Evolutionary conservation across 768 basidiomycete species (phyloP), one percentile per base, ranked within the genome.

Genomic region (Russula compacta): DNA sequence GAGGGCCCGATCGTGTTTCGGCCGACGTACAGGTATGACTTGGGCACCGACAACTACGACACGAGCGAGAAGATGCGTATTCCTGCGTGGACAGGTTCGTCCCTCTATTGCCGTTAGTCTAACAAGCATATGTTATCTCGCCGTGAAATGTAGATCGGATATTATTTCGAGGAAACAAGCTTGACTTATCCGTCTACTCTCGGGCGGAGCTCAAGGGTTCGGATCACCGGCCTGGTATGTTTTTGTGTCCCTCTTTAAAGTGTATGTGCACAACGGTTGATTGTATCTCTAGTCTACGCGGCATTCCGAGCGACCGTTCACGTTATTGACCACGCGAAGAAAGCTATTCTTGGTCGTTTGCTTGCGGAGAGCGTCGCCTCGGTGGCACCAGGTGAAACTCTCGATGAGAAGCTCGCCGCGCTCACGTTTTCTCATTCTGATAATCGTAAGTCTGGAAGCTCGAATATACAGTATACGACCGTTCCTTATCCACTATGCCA

Each of bases 31-130:
- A 89, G 92, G 64, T 98, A 95, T 69, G 85, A 89, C 69, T 69
- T 86, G 6, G 83, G 84, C 10, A 85, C 93, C 9, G 88, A 97
- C 64, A 78, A 79, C 51, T 99, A 98, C 71, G 97, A 99, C 71
- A 89, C 92, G 14, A 90, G 92, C 70, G 97, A 98, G 73, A 99
- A 98, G 76, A 83, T 86, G 81, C 83, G 97, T 29, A 87, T 97
- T 69, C 97, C 97, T 6, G 92, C 95, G 17, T 98, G 95, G 95
- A 98, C 95, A 67, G 93, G 93, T 93, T 58, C 61, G 80, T 65
- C 29, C 55, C 42, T 35, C 33, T 39, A 35, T 44, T 36, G 42
- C n/a, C 33, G 15, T 39, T 58, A 35, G 38, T 44, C 38, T 29
- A 43, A 63, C 58, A 49, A 71, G 56, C 68, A n/a, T 47, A 53